phyloP scores from a whole-genome alignment of 331 rosid genomes.

The Phaseolus coccineus region DNA sequence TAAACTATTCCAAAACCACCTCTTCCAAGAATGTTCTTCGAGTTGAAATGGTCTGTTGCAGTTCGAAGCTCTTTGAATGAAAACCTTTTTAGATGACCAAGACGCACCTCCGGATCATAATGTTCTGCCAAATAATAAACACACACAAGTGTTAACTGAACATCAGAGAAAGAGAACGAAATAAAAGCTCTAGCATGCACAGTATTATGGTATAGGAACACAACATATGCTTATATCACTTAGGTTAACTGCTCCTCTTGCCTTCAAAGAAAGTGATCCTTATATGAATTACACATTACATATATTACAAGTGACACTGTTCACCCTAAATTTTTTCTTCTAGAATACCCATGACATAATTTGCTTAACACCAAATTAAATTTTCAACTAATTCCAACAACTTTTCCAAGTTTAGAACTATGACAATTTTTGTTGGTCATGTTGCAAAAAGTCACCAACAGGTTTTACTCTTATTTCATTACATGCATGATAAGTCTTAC shows the following conservation, averaged over 20 bases:
- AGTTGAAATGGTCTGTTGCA: constrained; percentile 91
- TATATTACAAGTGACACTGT: background rate
- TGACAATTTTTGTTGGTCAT: background rate
- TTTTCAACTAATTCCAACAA: background rate
- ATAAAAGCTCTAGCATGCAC: background rate
- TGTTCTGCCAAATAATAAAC: constrained; percentile 69
- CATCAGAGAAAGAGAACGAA: background rate
- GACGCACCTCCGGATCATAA: constrained; percentile 94
- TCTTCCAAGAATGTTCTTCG: constrained; percentile 92
- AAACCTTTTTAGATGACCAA: constrained; percentile 92
- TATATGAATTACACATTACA: background rate
- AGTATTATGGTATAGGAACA: background rate
- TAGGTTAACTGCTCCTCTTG: background rate
- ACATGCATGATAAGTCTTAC: background rate
- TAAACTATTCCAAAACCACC: constrained; percentile 99
- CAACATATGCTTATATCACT: background rate
- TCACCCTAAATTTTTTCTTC: constrained; percentile 14
- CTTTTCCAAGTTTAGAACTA: background rate
- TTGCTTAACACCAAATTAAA: background rate
- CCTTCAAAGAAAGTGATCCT: background rate
- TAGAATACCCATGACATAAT: background rate
- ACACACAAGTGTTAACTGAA: background rate
- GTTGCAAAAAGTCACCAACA: background rate
- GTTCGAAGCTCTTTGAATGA: constrained; percentile 91
- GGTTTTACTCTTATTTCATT: background rate